Conservation (phyloP, 2,329 filamentous ascomycete species). For the Leptographium wingfieldii region DNA sequence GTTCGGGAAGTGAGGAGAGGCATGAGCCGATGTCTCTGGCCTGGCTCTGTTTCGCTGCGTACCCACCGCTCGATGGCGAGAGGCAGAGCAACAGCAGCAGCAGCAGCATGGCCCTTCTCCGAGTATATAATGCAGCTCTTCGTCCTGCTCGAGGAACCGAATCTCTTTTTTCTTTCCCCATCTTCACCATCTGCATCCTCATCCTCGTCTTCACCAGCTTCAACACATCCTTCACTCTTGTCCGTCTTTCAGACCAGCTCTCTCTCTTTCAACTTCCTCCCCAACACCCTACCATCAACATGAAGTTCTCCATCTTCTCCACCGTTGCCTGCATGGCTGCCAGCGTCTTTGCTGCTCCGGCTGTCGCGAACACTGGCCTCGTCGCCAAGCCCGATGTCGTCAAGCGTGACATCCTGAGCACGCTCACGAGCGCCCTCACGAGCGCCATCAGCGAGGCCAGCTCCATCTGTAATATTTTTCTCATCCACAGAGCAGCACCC, state of each 20-base stretch:
- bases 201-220: neutral
- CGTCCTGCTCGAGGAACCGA: no score
- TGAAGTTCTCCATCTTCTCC: constrained; percentile 9
- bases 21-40: no score
- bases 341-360: constrained; percentile 6
- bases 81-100: no score
- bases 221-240: neutral
- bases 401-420: neutral
- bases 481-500: no score
- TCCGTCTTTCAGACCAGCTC: neutral
- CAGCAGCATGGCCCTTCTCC: no score
- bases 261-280: neutral
- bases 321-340: constrained; percentile 1
- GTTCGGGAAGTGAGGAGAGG: no score
- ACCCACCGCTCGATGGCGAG: no score
- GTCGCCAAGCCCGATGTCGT: neutral
- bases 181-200: neutral
- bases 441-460: neutral
- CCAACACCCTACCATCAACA: constrained; percentile 1
- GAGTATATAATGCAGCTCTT: no score
- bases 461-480: neutral
- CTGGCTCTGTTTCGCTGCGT: no score
- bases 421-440: neutral
- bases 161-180: neutral
- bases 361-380: neutral